phyloP scores from a whole-genome alignment of 768 basidiomycete species.

The Porphyrellus cyaneotinctus region DNA sequence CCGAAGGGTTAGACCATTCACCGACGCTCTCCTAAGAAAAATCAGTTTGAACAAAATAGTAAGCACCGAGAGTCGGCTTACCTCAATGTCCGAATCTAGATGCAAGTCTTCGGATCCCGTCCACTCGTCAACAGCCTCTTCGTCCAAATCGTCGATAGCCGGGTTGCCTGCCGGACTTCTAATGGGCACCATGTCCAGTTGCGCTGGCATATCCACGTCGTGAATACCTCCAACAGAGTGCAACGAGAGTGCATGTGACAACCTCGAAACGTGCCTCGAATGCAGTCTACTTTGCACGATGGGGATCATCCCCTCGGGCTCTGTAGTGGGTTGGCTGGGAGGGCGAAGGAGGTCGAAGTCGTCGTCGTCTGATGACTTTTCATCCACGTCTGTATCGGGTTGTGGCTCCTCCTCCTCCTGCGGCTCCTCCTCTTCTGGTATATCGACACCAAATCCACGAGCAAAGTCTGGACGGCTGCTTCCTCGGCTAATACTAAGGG shows the following conservation, averaged over 20 bases:
- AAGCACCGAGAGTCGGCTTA: constrained; percentile 38
- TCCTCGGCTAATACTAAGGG: constrained; percentile 39
- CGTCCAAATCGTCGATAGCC: constrained; percentile 34
- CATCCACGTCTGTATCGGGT: constrained; percentile 30
- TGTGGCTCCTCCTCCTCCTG: constrained; percentile 43
- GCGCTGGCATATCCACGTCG: constrained; percentile 27
- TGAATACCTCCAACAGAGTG: constrained; percentile 55
- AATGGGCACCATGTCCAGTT: constrained; percentile 30
- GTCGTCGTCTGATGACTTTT: constrained; percentile 37
- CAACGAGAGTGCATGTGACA: constrained; percentile 67
- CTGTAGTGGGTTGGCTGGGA: constrained; percentile 26
- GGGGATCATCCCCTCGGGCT: constrained; percentile 43
- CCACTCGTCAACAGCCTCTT: constrained; percentile 62
- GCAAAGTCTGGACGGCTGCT: constrained; percentile 67
- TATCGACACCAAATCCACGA: constrained; percentile 78
- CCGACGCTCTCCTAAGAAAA: constrained; percentile 62
- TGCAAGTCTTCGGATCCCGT: constrained; percentile 76
- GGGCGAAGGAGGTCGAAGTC: constrained; percentile 22
- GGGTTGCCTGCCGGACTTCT: constrained; percentile 32
- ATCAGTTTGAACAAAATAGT: neutral
- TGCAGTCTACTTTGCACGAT: constrained; percentile 51
- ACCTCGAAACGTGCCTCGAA: constrained; percentile 63
- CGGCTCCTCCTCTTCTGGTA: constrained; percentile 70
- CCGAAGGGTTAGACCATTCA: constrained; percentile 89
- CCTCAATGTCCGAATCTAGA: constrained; percentile 64